Evolutionary conservation across 2,329 filamentous ascomycete species (phyloP), one percentile per base, ranked within the genome.

Genomic region (Cryphonectria nitschkei): DNA sequence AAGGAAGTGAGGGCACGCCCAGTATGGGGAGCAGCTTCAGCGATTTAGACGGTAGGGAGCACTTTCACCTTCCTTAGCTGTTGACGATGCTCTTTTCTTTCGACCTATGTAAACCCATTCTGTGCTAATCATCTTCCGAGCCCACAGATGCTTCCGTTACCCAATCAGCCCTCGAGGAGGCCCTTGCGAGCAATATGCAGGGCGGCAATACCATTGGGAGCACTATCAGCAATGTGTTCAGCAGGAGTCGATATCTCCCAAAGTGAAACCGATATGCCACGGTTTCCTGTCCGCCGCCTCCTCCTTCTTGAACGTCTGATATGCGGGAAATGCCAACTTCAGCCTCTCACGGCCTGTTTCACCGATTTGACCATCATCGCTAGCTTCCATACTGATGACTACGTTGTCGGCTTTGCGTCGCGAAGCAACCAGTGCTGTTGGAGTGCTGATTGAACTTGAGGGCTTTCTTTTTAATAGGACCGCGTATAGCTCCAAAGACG

Each of bases 21-120:
- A 94, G 92, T 75, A 94, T 94, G 89, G 92, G 93, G 0, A 95
- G 93, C 79, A 95, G 92, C 76, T 96, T 94, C 76, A 95, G 92
- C 80, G 93, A 96, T 81, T 85, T 97, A 60, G 93, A 95, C 78
- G 92, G 92, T 88, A 83, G 72, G 79, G 75, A 39, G 14, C 16
- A 70, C 19, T 22, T 43, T 46, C 19, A 34, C 69, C 8, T 4
- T 13, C 65, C 68, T 66, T 65, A 66, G 9, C 29, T 72, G 68
- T 26, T 37, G 26, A 63, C 6, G 39, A 16, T 14, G 11, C 22
- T 14, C 29, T 41, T 39, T 39, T 37, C 26, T 26, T 26, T 26
- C 26, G 26, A 1, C 26, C 26, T 2, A 39, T 22, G 6, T 8
- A 26, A 32, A 16, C 16, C 3, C 34, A 37, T 63, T 50, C 26